Evolutionary conservation across 2,329 filamentous ascomycete genomes (phyloP).

Genomic region (Mariannaea elegans): DNA sequence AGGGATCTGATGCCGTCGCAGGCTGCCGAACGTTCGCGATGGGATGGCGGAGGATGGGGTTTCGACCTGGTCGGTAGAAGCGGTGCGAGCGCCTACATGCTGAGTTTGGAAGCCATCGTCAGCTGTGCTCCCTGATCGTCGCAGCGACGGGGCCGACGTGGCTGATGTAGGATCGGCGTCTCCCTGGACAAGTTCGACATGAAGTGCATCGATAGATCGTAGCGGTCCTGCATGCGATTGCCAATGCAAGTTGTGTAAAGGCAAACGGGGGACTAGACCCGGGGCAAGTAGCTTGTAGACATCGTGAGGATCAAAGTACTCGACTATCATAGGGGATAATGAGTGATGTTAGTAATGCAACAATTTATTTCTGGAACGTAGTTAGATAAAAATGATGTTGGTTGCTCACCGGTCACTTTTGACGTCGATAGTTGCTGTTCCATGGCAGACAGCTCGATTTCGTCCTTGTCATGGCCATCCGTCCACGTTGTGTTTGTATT

Average conservation of each 20-base stretch:
- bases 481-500: conserved; percentile 29
- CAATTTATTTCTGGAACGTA: neutral
- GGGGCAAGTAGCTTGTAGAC: conserved; percentile 85
- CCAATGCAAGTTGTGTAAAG: conserved; percentile 94
- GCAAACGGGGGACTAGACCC: conserved; percentile 80
- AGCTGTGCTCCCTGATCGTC: conserved; percentile 46
- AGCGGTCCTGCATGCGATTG: conserved; percentile 92
- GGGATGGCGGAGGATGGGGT: conserved; percentile 40
- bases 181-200: conserved; percentile 84
- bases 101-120: conserved; percentile 72
- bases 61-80: conserved; percentile 51
- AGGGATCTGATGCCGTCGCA: conserved; percentile 90
- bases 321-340: conserved; percentile 65
- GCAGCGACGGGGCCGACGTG: conserved; percentile 41
- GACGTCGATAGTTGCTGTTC: conserved; percentile 75
- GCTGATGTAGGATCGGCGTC: conserved; percentile 56
- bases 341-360: conserved; percentile 29
- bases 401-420: conserved; percentile 75
- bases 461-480: conserved; percentile 43
- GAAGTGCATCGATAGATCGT: conserved; percentile 91
- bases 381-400: neutral
- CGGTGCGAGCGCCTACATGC: conserved; percentile 53
- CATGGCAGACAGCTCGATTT: conserved; percentile 55
- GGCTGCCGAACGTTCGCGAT: conserved; percentile 45
- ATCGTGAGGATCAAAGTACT: conserved; percentile 93